Evolutionary conservation across 1,139 yeast species (phyloP), one percentile per base, ranked within the genome.

Genomic region (Lodderomyces parapsilosis): DNA sequence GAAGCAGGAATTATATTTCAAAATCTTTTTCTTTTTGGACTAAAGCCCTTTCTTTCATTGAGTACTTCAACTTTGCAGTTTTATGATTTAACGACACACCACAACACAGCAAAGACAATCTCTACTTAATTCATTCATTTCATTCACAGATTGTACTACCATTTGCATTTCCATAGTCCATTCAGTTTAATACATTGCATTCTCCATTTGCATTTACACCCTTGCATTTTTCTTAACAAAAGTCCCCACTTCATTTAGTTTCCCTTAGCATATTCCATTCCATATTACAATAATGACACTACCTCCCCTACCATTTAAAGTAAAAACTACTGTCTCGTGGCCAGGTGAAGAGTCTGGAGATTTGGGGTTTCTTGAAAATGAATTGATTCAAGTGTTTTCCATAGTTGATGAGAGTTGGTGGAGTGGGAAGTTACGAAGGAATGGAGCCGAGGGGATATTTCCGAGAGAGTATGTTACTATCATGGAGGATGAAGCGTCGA

Each of bases 331-430:
- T 42, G 88, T 84, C 52, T 86, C 95, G n/a, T 88, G 96, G 95
- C 81, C 95, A 15, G 96, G 95, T 20, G 93, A 86, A 59, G 81
- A 86, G 57, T 86, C 83, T 40, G 89, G 87, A 36, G 97, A 93
- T 58, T 73, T 93, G 41, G 98, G 98, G 1, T 93, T 93, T 60
- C 76, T 91, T 38, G 98, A 93, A 65, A 96, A 95, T 43, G 98
- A 93, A 59, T 68, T 87, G 39, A 86, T 93, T 54, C 96, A 90
- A 50, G 96, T 93, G 6, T 74, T 80, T 38, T 76, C 83, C 52
- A 69, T 83, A 3, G 90, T 93, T 7, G 96, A 91, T 58, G 96
- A 95, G 18, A 83, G 84, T 56, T 89, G 96, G 95, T 90, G 94
- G 86, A 86, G 81, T 56, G 99, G 99, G 1, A 74, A 77, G 49